Evolutionary conservation across 1,284 basidiomycete species (phyloP).

Genomic region (Ceratobasidium sp.): DNA sequence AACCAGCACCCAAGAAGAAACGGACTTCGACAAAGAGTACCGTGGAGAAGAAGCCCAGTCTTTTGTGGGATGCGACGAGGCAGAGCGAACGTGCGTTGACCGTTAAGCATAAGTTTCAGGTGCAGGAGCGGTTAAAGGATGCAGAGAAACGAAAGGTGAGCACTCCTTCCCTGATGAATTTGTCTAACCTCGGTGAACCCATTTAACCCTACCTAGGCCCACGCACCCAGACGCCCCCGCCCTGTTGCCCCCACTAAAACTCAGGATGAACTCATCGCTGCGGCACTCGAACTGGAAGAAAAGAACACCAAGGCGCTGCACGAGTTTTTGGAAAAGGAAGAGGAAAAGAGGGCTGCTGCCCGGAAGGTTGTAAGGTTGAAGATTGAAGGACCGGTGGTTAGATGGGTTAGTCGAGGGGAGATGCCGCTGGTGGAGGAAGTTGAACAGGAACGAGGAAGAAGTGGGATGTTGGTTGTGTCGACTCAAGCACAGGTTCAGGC

Average conservation of each 20-base stretch:
- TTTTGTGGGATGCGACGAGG: constrained; percentile 26
- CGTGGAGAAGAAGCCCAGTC: constrained; percentile 48
- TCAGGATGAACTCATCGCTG: constrained; percentile 79
- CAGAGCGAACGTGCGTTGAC: constrained; percentile 26
- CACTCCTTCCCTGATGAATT: constrained; percentile 3
- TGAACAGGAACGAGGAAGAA: background rate
- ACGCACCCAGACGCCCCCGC: constrained; percentile 65
- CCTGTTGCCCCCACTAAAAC: constrained; percentile 60
- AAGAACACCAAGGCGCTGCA: constrained; percentile 78
- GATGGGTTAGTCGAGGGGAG: constrained; percentile 73
- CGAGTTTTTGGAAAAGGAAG: constrained; percentile 76
- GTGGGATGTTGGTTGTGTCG: background rate
- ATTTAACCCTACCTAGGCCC: constrained; percentile 53
- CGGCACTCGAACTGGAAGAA: constrained; percentile 83
- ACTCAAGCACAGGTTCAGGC: background rate
- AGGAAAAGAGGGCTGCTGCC: constrained; percentile 76
- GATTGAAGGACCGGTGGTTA: constrained; percentile 71
- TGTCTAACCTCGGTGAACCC: background rate
- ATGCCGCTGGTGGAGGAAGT: constrained; percentile 50
- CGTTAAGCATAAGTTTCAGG: constrained; percentile 25
- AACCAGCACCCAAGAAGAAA: constrained; percentile 51
- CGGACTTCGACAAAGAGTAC: constrained; percentile 47
- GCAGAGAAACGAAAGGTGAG: constrained; percentile 66
- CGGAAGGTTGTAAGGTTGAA: constrained; percentile 62
- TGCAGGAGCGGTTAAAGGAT: constrained; percentile 53